Evolutionary conservation across 768 basidiomycete genomes (phyloP).

Genomic region (Leccinum obscurum): DNA sequence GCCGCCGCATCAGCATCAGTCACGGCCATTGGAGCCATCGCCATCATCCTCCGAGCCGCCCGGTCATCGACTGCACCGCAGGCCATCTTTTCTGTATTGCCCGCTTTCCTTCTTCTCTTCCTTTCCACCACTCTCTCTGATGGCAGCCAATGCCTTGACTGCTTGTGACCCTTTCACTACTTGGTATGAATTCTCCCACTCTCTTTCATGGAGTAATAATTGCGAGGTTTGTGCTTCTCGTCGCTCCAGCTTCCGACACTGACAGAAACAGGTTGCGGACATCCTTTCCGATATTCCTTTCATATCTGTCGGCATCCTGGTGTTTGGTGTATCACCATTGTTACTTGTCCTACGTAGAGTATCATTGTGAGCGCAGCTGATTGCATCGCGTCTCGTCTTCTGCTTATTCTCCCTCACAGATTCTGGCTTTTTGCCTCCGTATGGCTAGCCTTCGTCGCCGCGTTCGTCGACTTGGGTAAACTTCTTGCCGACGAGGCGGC

Average conservation of each 20-base stretch:
- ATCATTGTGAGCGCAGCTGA: constrained; percentile 42
- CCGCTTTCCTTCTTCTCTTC: constrained; percentile 11
- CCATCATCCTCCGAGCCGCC: not conserved
- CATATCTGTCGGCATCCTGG: constrained; percentile 64
- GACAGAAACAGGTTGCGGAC: constrained; percentile 46
- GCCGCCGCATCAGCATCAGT: constrained; percentile 10
- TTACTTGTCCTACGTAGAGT: constrained; percentile 53
- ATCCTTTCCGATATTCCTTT: constrained; percentile 67
- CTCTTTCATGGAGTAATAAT: constrained; percentile 41
- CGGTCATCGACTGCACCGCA: constrained; percentile 8
- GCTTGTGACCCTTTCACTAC: constrained; percentile 13
- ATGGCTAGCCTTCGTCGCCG: constrained; percentile 60
- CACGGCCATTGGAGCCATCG: not conserved
- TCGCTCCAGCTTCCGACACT: constrained; percentile 2
- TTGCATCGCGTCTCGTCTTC: not conserved
- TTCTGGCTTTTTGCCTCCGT: constrained; percentile 58
- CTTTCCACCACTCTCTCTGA: constrained; percentile 18
- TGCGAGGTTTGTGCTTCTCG: constrained; percentile 40
- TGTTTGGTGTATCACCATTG: constrained; percentile 59
- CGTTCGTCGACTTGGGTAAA: constrained; percentile 61
- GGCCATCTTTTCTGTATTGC: not conserved
- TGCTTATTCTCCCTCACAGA: constrained; percentile 30
- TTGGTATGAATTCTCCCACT: constrained; percentile 27
- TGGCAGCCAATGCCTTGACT: constrained; percentile 18
- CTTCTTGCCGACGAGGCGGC: constrained; percentile 43